phyloP scores from a whole-genome alignment of 805 yeast genomes.

The Nematodospora valgi region DNA sequence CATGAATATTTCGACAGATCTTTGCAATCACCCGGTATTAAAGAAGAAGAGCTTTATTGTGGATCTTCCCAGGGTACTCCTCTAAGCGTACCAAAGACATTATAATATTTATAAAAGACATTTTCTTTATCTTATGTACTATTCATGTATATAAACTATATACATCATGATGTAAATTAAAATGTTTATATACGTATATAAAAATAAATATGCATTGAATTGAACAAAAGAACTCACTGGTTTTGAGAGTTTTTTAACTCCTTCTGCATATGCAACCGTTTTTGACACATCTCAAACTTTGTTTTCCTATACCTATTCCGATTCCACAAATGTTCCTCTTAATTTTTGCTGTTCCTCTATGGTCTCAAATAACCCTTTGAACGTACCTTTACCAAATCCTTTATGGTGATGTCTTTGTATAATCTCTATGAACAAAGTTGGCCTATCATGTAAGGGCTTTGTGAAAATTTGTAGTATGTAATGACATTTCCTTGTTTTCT shows the following conservation, averaged over 20 bases:
- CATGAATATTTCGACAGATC: too few species aligned
- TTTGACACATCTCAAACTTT: too few species aligned
- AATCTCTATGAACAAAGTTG: slow-evolving; percentile 77
- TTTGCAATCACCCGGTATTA: too few species aligned
- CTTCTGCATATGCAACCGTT: too few species aligned
- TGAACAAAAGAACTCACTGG: too few species aligned
- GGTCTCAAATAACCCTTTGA: slow-evolving; percentile 75
- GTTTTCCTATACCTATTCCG: too few species aligned
- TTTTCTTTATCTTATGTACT: too few species aligned
- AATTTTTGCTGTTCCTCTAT: slow-evolving; percentile 71
- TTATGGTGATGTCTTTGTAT: slow-evolving; percentile 77
- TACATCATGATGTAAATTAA: too few species aligned
- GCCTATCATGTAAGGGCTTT: slow-evolving; percentile 71
- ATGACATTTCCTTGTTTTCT: slow-evolving; percentile 38
- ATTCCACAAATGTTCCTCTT: slow-evolving; percentile 58
- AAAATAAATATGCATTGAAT: too few species aligned
- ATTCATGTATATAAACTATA: too few species aligned
- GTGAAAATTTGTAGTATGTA: slow-evolving; percentile 79
- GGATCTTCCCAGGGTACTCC: slow-evolving; percentile 4
- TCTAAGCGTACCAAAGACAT: slow-evolving; percentile 4
- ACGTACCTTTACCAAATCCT: slow-evolving; percentile 90
- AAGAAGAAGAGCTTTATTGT: slow-evolving; percentile 2
- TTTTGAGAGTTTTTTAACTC: too few species aligned
- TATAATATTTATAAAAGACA: background rate
- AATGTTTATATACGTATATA: too few species aligned